Base-by-base conservation (phyloP, 306 rosid species). In the Comarum palustre region DNA sequence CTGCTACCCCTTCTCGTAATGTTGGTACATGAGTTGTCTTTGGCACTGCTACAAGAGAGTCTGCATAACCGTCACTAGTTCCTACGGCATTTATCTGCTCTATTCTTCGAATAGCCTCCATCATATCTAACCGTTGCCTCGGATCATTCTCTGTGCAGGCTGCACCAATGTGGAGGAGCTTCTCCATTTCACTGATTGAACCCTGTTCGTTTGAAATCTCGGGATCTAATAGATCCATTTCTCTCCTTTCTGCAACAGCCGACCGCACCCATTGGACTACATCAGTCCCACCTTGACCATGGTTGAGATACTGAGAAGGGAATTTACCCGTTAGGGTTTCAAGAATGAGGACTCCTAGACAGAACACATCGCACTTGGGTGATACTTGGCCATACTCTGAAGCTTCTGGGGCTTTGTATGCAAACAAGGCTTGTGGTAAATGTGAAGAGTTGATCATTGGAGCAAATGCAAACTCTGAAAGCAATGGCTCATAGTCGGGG, bases 241-340 rank as follows among this genome's bases (percentile, higher is more conserved):
- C 90, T 73, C 84, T 81, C n/a, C 86, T 83, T 61, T 89, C 96
- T 2, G 81, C 71, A 46, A 89, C 73, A 4, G 90, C 89, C 0
- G 87, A 81, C 6, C 77, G 17, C 47, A 86, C 92, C 93, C 93
- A 89, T 45, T 83, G 83, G 24, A 87, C 93, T 24, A 89, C 67
- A 66, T 93, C 98, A 11, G 70, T 84, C 39, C 96, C 93, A 5
- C 97, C 98, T 19, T 83, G 85, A 0, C 85, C 85, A 0, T 73
- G 86, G 76, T 52, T 64, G 6, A 87, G 87, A 72, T 93, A 93
- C 16, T 89, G 96, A 16, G 88, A 83, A 15, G 98, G 98, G 24
- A 80, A 90, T 74, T 89, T 90, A 13, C 97, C 97, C 0, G 94
- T 87, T 39, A 89, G 83, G 22, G 86, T 81, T 75, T 93, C 98